phyloP scores from a whole-genome alignment of 177 flowering plant species.

The Vitis hybrid region DNA sequence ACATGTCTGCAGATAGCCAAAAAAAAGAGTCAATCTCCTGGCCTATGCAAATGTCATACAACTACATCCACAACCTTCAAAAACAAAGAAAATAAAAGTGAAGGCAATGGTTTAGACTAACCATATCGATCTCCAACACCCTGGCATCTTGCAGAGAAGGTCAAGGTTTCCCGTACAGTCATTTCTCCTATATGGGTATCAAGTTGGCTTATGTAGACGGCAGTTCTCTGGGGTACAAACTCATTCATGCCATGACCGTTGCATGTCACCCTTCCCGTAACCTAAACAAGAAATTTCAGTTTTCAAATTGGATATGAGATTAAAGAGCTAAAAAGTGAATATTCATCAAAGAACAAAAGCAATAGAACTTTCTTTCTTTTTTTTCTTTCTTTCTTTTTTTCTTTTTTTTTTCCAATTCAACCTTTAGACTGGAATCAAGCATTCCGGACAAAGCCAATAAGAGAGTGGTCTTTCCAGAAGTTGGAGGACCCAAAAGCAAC shows the following conservation, averaged over 20 bases:
- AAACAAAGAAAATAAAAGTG: not conserved
- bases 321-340: not conserved
- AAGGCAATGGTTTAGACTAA: slow-evolving; percentile 24
- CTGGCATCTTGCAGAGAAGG: slow-evolving; percentile 42
- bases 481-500: slow-evolving; percentile 71
- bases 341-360: no score
- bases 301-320: not conserved
- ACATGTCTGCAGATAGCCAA: slow-evolving; percentile 26
- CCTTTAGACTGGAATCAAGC: slow-evolving; percentile 52
- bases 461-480: slow-evolving; percentile 74
- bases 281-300: slow-evolving; percentile 10
- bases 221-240: slow-evolving; percentile 44
- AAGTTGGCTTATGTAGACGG: slow-evolving; percentile 44
- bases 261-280: slow-evolving; percentile 39
- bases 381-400: no score
- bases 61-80: not conserved
- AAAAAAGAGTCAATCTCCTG: not conserved
- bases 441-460: slow-evolving; percentile 67
- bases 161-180: slow-evolving; percentile 46
- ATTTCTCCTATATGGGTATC: slow-evolving; percentile 45
- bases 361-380: not conserved
- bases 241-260: slow-evolving; percentile 49
- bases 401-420: slow-evolving; percentile 7
- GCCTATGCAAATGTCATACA: not conserved
- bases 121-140: slow-evolving; percentile 47